Base-by-base conservation (phyloP, 2,329 filamentous ascomycete species). In the Mycosphaerella arachidis region DNA sequence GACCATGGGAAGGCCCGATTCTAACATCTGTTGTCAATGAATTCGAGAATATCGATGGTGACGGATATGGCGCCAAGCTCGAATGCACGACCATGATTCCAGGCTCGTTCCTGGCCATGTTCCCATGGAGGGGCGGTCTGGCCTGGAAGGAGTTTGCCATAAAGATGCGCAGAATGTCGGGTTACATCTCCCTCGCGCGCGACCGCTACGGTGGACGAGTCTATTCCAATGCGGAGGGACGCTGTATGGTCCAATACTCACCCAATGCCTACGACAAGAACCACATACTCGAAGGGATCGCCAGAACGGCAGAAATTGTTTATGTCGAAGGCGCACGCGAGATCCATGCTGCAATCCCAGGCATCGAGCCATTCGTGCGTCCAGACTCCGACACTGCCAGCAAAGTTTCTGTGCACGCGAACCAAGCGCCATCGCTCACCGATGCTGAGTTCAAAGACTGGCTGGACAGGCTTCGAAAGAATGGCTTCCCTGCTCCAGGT, bases 21-120 rank as follows among this genome's bases (percentile, higher is more conserved):
- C 84, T 97, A 60, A 97, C 92, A 0, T 84, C 85, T 4, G 86
- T 92, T 18, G 87, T 90, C 64, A 84, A 82, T 48, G 86, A 89
- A 56, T 91, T 92, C 67, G 89, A 95, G 65, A 88, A 97, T 67
- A 80, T 92, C 0, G 91, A 96, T 72, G 84, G 84, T 6, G 80
- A 86, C 46, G 91, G 91, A 59, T 91, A 97, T 68, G 93, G 93
- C 43, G 81, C 82, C 53, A 96, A 95, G 73, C 79, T 97, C 30
- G 92, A 97, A 78, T 81, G 86, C 9, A 84, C 84, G 1, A 84
- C 83, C 68, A 92, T 94, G 88, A 69, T 91, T 70, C 91, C 92
- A 0, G 84, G 86, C 18, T 72, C 85, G 2, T 81, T 84, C 67
- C 77, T 92, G 13, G 78, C 85, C 5, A 76, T 82, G 55, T 78